A percentile compares a stretch with the other conserved stretches of the same genome.
These are phyloP conservation scores for Pythium grandisporangium DNA, from an alignment of 352 stramenopile genomes.

Conservation along the genomic window DNA sequence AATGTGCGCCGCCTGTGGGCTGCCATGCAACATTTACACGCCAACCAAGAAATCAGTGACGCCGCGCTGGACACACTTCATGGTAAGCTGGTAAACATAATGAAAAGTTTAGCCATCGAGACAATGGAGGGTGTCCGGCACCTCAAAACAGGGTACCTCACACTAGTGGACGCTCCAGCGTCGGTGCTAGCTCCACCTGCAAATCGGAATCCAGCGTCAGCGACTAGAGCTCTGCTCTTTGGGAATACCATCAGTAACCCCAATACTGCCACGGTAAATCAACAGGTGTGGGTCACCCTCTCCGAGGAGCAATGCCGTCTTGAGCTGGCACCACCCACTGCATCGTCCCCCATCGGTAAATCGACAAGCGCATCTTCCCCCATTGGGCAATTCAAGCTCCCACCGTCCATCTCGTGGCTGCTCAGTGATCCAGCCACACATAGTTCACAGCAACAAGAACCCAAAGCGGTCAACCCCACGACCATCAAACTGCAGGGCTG, in stretches of 20 bases:
- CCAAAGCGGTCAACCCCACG: not conserved
- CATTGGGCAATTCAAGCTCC: constrained; percentile 26
- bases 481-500: constrained; percentile 38
- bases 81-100: constrained; percentile 21
- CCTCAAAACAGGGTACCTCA: constrained; percentile 37
- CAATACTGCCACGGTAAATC: constrained; percentile 8
- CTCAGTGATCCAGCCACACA: constrained; percentile 34
- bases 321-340: constrained; percentile 23
- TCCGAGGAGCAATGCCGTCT: constrained; percentile 50
- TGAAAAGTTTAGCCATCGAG: constrained; percentile 45
- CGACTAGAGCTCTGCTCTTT: constrained; percentile 9
- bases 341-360: not conserved
- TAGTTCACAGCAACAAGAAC: not conserved
- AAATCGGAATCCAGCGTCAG: constrained; percentile 1
- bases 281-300: constrained; percentile 42
- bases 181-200: constrained; percentile 4
- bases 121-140: constrained; percentile 35
- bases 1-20: constrained; percentile 55
- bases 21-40: constrained; percentile 40
- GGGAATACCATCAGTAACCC: too few species aligned
- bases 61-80: constrained; percentile 22
- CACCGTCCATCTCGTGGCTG: constrained; percentile 44
- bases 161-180: constrained; percentile 31
- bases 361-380: constrained; percentile 1
- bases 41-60: constrained; percentile 26